Base-by-base conservation (phyloP, 1,284 basidiomycete species). In the Anthracocystis walkeri region DNA sequence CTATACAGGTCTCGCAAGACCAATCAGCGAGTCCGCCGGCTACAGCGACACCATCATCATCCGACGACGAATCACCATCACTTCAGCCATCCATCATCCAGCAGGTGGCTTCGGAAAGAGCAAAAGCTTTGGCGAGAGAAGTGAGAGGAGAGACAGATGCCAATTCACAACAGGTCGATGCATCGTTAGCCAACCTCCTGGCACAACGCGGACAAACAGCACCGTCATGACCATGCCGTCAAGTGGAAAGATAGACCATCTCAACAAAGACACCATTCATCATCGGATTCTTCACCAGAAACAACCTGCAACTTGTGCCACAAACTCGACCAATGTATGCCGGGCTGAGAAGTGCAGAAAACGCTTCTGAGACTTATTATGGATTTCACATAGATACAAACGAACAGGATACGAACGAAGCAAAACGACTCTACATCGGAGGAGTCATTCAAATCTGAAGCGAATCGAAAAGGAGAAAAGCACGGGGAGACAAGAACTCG, bases 101-200 rank as follows among this genome's bases (percentile, higher is more conserved):
- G 45, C 69, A 69, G 14, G 69, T 76, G 20, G 74, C 69, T 1
- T n/a, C 69, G 23, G 65, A 72, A 50, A 58, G 74, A 16, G 69
- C 65, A 11, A 66, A 65, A 52, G 69, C 74, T 3, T 46, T 76
- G 35, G 69, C 74, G 14, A 56, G 62, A 25, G 69, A 76, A 44
- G 69, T 61, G 3, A 51, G 69, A 38, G 49, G 57, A 35, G 58
- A 65, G 38, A 29, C 46, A 5, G 25, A 54, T 14, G n/a, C 65
- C 2, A 23, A 42, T 35, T 18, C 53, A 18, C 59, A 56, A 41
- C 14, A 57, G 11, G 45, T 33, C 14, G 73, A 69, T 44, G 58
- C 50, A 14, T 75, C 66, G 1, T 35, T 75, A 20, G 72, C 66
- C 42, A 65, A 57, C 40, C 38, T 75, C 12, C 48, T 75, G 7